These are phyloP conservation scores for Brettanomyces sp. DNA, from an alignment of 805 yeast species.

Conservation along the genomic window DNA sequence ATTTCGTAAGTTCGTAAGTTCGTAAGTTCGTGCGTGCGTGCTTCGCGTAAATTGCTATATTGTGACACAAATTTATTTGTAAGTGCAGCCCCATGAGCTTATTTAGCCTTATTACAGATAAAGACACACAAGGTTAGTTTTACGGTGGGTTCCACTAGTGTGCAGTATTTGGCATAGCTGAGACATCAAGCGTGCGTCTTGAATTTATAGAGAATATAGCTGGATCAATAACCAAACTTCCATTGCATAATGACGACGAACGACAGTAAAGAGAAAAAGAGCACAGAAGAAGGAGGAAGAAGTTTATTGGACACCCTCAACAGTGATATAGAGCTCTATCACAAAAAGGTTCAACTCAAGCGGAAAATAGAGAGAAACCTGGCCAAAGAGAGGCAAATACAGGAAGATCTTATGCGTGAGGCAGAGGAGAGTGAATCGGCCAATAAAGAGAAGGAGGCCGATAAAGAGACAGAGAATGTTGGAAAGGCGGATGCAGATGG, in stretches of 20 bases:
- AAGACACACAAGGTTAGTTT: too few relatives aligned
- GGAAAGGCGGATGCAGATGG: not conserved
- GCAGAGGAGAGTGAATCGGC: conserved; percentile 3
- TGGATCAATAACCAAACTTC: too few relatives aligned
- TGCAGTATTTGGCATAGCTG: too few relatives aligned
- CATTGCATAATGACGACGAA: conserved; percentile 5
- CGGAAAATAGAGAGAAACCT: conserved; percentile 10
- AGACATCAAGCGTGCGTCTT: too few relatives aligned
- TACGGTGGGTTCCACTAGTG: too few relatives aligned
- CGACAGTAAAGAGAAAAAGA: conserved; percentile 3
- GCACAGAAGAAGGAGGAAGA: conserved; percentile 1
- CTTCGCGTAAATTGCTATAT: too few relatives aligned
- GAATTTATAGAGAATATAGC: too few relatives aligned
- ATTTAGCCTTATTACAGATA: too few relatives aligned
- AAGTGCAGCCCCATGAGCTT: too few relatives aligned
- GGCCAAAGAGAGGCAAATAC: conserved; percentile 2
- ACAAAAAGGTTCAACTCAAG: conserved; percentile 20
- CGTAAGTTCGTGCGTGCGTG: too few relatives aligned
- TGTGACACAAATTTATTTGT: too few relatives aligned
- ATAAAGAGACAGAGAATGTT: conserved; percentile 2
- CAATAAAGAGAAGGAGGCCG: conserved; percentile 2
- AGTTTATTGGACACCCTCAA: conserved; percentile 16
- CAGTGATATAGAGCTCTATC: conserved; percentile 21
- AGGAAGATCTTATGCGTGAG: not conserved
- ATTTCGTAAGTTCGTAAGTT: not conserved